phyloP scores from a whole-genome alignment of 2,329 filamentous ascomycete species.

The Trichoderma asperellum region DNA sequence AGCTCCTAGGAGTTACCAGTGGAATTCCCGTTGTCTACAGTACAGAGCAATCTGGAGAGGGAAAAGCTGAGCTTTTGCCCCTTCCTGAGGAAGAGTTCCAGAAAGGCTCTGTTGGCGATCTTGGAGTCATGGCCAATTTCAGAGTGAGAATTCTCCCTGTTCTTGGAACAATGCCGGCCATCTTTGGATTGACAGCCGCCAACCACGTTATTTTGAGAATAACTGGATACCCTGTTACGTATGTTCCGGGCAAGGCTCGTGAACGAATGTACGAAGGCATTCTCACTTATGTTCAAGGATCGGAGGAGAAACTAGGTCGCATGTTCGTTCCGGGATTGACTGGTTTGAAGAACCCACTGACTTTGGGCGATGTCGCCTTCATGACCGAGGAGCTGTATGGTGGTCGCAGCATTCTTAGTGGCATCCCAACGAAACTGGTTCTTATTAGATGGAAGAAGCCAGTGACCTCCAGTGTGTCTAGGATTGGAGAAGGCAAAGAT shows the following conservation, averaged over 20 bases:
- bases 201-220: slow-evolving; percentile 91
- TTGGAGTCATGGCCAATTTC: slow-evolving; percentile 90
- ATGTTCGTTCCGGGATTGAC: slow-evolving; percentile 45
- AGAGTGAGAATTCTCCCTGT: slow-evolving; percentile 93
- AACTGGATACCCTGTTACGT: slow-evolving; percentile 82
- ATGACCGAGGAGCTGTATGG: slow-evolving; percentile 86
- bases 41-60: slow-evolving; percentile 84
- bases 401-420: slow-evolving; percentile 81
- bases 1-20: slow-evolving; percentile 74
- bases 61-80: slow-evolving; percentile 87
- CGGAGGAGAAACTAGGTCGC: slow-evolving; percentile 75
- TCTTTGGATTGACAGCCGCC: slow-evolving; percentile 89
- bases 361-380: slow-evolving; percentile 80
- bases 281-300: slow-evolving; percentile 72
- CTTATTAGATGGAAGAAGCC: slow-evolving; percentile 82
- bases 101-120: slow-evolving; percentile 83
- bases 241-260: slow-evolving; percentile 76
- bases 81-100: slow-evolving; percentile 84
- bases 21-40: slow-evolving; percentile 94
- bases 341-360: slow-evolving; percentile 80
- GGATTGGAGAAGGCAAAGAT: slow-evolving; percentile 66
- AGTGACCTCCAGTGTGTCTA: slow-evolving; percentile 57
- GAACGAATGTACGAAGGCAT: slow-evolving; percentile 94
- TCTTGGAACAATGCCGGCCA: slow-evolving; percentile 93
- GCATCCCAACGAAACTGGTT: slow-evolving; percentile 75